Evolutionary conservation across 192 early-diverging fungal species (phyloP), one percentile per base, ranked within the genome.

Genomic region (Coemansia sp.): DNA sequence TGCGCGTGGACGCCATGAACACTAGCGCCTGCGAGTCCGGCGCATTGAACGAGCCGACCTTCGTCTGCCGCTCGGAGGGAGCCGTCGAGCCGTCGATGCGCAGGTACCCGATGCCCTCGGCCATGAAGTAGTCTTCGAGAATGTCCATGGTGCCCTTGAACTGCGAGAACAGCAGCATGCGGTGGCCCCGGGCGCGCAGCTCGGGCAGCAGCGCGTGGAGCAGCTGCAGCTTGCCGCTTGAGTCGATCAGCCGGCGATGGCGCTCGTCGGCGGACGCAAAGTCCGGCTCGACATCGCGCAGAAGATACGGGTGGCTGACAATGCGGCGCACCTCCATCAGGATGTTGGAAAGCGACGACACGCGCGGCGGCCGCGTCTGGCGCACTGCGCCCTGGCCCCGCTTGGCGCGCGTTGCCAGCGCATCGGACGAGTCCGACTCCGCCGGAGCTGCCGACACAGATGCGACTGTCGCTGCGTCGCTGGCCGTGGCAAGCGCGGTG

Each of bases 321-420:
- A 92, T 92, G 68, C 95, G 95, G 72, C 95, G 96, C 43, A 99
- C 84, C 81, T 98, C 94, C 89, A 97, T 94, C 50, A 92, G 90
- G 25, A 98, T 89, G 75, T 99, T 99, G 49, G 91, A 75, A 68
- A 96, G 81, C 61, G 88, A 91, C 41, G 89, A 81, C 1, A 67
- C 42, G 1, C 61, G 42, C 38, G 55, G 4, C 1, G 58, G 20
- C 64, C 50, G 59, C 13, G 55, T 1, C 9, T n/a, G 59, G 0
- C 14, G 38, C 7, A 57, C 55, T 9, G 11, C 22, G 7, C 19
- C 20, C 13, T 25, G 51, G 51, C 51, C 51, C 1, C 51, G 51
- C 22, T 54, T 54, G 22, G 20, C 51, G 12, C 20, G 51, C 53
- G 56, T 45, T 22, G 20, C 51, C 19, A 54, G 51, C 5, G 22